Evolutionary conservation across 2,329 filamentous ascomycete species (phyloP), one percentile per base, ranked within the genome.

Genomic region (Ceratocystis diversiconidia): DNA sequence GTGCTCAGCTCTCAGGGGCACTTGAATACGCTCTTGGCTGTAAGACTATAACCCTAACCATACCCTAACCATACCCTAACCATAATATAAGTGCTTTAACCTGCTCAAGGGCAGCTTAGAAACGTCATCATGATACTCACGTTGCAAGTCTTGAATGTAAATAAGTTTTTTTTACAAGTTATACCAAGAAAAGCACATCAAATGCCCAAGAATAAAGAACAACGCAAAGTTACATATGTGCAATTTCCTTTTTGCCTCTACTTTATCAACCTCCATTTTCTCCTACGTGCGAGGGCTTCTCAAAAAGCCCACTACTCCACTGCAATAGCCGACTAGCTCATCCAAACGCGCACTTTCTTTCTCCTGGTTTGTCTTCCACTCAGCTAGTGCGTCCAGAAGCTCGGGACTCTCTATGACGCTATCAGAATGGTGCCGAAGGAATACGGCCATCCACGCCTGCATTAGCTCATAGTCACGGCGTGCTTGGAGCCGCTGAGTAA

Each of bases 381-480:
- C 80, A 63, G 75, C 74, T 68, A 96, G 75, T 60, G 82, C 83
- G 1, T 75, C 77, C 59, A 85, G 78, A 15, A 92, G 74, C 36
- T 74, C 71, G 69, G 78, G 76, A 73, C 72, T 82, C 72, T 76
- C 79, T 76, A 77, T 77, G 52, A 82, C 75, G 46, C 80, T 69
- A 69, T 84, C 82, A 69, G 82, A 82, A 74, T 97, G 92, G 50
- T 96, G 77, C 61, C 86, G 83, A 67, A 99, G 74, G 72, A 97
- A 95, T 0, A 97, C 92, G 1, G 88, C 86, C 91, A 99, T 97
- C 92, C 94, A 99, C 0, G 91, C 90, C 75, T 97, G 92, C 17
- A 90, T 88, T 48, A 99, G 80, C 76, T 99, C 94, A 74, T 95
- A 99, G 74, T 97, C 94, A 61, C 83, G 83, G 69, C 86, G 85